These are phyloP conservation scores for Tephrocybe sp. DNA, from an alignment of 768 basidiomycete genomes.

Conservation along the genomic window DNA sequence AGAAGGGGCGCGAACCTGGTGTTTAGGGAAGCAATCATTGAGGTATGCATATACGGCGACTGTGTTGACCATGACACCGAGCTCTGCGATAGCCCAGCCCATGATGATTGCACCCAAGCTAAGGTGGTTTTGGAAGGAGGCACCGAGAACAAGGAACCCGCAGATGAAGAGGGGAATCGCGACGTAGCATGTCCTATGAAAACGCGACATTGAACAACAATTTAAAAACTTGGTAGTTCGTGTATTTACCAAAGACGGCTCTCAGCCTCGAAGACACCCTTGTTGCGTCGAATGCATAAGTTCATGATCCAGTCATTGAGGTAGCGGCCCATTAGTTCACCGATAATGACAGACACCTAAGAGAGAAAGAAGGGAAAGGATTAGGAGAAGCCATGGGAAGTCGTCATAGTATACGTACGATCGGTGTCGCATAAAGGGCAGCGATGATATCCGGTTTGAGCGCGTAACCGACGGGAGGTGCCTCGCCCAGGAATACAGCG, in stretches of 20 bases:
- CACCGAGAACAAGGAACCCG: slow-evolving; percentile 60
- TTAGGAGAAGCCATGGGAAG: background rate
- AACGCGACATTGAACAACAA: background rate
- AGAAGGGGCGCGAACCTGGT: slow-evolving; percentile 25
- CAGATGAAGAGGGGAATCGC: slow-evolving; percentile 58
- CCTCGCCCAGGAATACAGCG: slow-evolving; percentile 59
- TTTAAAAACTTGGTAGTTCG: background rate
- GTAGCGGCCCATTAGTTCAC: slow-evolving; percentile 52
- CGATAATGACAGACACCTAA: slow-evolving; percentile 50
- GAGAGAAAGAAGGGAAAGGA: background rate
- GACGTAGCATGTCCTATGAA: slow-evolving; percentile 54
- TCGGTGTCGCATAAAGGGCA: slow-evolving; percentile 53
- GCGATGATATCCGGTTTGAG: slow-evolving; percentile 49
- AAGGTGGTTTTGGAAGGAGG: slow-evolving; percentile 50
- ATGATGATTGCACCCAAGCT: slow-evolving; percentile 53
- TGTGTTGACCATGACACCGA: slow-evolving; percentile 57
- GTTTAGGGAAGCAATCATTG: slow-evolving; percentile 25
- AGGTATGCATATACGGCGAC: slow-evolving; percentile 54
- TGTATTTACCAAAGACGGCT: slow-evolving; percentile 52
- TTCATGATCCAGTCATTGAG: slow-evolving; percentile 53
- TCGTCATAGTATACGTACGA: slow-evolving; percentile 29
- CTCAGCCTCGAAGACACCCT: slow-evolving; percentile 60
- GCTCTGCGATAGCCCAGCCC: slow-evolving; percentile 65
- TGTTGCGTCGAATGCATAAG: slow-evolving; percentile 42
- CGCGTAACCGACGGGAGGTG: slow-evolving; percentile 53